These are phyloP conservation scores for Thielaviopsis euricoi DNA, from an alignment of 2,329 filamentous ascomycete genomes.

Conservation along the genomic window DNA sequence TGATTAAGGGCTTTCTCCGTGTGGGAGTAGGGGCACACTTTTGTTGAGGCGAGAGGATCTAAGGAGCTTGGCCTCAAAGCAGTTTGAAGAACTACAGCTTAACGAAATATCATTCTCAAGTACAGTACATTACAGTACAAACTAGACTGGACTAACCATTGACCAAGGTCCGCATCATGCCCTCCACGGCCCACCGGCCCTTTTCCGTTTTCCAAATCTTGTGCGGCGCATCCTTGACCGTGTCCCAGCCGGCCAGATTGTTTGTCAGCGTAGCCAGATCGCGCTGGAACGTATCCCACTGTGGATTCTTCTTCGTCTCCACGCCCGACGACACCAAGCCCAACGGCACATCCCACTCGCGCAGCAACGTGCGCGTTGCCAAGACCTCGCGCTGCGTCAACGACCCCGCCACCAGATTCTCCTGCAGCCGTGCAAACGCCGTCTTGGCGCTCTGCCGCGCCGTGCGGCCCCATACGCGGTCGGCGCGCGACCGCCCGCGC, in stretches of 20 bases:
- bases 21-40: not conserved
- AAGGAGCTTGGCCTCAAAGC: not conserved
- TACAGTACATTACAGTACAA: no score
- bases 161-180: conserved; percentile 8
- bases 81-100: not conserved
- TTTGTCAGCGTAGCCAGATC: conserved; percentile 68
- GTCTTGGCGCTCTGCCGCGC: conserved; percentile 68
- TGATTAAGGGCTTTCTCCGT: not conserved
- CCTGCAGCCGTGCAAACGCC: conserved; percentile 83
- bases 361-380: conserved; percentile 65
- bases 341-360: conserved; percentile 50
- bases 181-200: conserved; percentile 7
- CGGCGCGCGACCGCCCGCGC: conserved; percentile 60
- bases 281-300: conserved; percentile 73
- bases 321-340: conserved; percentile 70
- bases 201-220: conserved; percentile 51
- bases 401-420: conserved; percentile 72
- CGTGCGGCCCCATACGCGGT: conserved; percentile 68
- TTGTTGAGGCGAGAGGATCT: not conserved
- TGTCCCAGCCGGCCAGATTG: conserved; percentile 68
- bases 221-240: conserved; percentile 71
- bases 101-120: no score
- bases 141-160: not conserved
- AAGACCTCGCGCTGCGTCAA: conserved; percentile 71
- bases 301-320: conserved; percentile 44